phyloP scores from a whole-genome alignment of 129 eudicot species.

The Centrapalus pauciflorus region DNA sequence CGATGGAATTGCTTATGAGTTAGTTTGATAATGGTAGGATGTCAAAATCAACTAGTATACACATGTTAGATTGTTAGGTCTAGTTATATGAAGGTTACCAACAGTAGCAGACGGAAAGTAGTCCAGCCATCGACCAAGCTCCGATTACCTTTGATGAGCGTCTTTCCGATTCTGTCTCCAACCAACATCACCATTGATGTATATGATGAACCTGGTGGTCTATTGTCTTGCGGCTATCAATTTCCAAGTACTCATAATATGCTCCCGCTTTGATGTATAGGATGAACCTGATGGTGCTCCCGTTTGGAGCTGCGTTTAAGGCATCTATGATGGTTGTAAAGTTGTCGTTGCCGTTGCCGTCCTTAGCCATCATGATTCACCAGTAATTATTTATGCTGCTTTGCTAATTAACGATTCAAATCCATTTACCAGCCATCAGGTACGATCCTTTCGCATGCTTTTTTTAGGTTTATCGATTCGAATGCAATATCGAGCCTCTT shows the following conservation, averaged over 20 bases:
- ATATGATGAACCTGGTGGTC: no score
- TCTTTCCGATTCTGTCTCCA: slow-evolving; percentile 68
- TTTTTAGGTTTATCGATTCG: neutral
- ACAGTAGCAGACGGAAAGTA: slow-evolving; percentile 67
- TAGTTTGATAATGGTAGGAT: no score
- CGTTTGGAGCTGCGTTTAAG: slow-evolving; percentile 48
- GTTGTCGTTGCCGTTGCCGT: slow-evolving; percentile 70
- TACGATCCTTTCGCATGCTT: neutral
- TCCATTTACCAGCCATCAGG: neutral
- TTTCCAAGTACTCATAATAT: slow-evolving; percentile 50
- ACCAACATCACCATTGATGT: slow-evolving; percentile 69
- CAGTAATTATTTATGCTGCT: neutral
- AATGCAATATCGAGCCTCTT: neutral
- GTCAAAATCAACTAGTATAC: neutral
- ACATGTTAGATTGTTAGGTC: no score
- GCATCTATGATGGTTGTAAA: slow-evolving; percentile 58
- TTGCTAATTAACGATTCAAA: neutral
- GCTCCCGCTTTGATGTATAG: slow-evolving; percentile 62
- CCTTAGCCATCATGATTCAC: slow-evolving; percentile 24
- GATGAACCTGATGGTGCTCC: slow-evolving; percentile 51
- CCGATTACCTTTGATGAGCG: slow-evolving; percentile 61
- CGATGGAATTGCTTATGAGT: no score
- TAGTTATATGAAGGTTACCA: no score
- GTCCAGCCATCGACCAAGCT: slow-evolving; percentile 56
- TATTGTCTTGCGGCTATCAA: slow-evolving; percentile 35